A percentile compares a stretch with the other conserved stretches of the same genome.
Evolutionary conservation across 1,139 yeast genomes (phyloP).

Genomic region (Kodamaea suecica): DNA sequence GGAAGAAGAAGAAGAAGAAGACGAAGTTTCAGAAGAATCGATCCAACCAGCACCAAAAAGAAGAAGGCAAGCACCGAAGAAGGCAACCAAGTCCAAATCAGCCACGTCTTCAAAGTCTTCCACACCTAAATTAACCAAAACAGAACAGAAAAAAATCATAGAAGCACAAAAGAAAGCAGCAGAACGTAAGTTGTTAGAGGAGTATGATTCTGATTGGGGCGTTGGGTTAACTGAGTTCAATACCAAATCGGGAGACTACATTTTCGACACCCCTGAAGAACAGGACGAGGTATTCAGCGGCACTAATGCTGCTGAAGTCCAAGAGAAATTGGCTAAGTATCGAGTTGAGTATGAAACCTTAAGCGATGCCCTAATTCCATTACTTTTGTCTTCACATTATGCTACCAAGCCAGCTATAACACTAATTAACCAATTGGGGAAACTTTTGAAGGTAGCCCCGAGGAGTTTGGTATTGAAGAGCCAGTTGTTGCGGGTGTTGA

Average conservation of each 20-base stretch:
- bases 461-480: conserved; percentile 30
- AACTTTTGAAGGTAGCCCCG: conserved; percentile 26
- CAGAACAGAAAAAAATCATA: conserved; percentile 6
- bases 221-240: conserved; percentile 23
- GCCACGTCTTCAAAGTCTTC: conserved; percentile 1
- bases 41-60: conserved; percentile 3
- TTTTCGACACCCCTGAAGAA: conserved; percentile 32
- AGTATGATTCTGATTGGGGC: conserved; percentile 47
- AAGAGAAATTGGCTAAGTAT: conserved; percentile 16
- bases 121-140: conserved; percentile 4
- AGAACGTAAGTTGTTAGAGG: conserved; percentile 20
- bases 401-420: conserved; percentile 13
- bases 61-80: conserved; percentile 12
- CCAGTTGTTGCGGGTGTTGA: conserved; percentile 29
- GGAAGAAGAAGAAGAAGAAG: conserved; percentile 13
- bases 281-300: conserved; percentile 25
- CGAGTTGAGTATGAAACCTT: conserved; percentile 21
- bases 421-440: conserved; percentile 18
- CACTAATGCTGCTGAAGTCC: conserved; percentile 15
- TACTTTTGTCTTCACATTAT: conserved; percentile 16
- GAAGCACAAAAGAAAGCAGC: conserved; percentile 12
- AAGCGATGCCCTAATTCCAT: conserved; percentile 18
- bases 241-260: conserved; percentile 30
- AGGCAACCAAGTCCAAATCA: conserved; percentile 8
- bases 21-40: conserved; percentile 16